Conservation (phyloP, 371 early-diverging fungal species). For the Mucor ambiguus region DNA sequence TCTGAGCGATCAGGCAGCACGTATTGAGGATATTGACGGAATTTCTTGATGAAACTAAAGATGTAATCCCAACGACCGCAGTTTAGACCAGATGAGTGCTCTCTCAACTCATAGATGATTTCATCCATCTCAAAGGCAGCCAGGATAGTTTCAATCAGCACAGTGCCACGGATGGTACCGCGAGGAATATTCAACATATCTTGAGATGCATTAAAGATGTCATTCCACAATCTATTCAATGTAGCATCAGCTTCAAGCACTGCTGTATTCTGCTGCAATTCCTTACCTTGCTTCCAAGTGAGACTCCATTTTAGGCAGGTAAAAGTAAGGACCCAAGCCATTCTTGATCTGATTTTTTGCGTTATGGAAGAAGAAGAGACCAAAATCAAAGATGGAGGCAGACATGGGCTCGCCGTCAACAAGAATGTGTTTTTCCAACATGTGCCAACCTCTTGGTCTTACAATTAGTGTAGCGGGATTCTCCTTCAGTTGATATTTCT, state of each 20-base stretch:
- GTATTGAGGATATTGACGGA: slow-evolving; percentile 83
- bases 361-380: slow-evolving; percentile 95
- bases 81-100: slow-evolving; percentile 96
- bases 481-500: slow-evolving; percentile 87
- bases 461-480: slow-evolving; percentile 88
- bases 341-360: slow-evolving; percentile 77
- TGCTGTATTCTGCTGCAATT: neutral
- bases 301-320: slow-evolving; percentile 96
- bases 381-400: slow-evolving; percentile 95
- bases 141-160: slow-evolving; percentile 95
- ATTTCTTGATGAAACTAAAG: slow-evolving; percentile 95
- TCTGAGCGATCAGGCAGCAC: slow-evolving; percentile 89
- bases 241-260: neutral
- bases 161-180: slow-evolving; percentile 95
- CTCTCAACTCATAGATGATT: slow-evolving; percentile 95
- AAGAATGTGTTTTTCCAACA: slow-evolving; percentile 93
- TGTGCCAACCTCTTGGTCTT: slow-evolving; percentile 97
- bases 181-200: slow-evolving; percentile 88
- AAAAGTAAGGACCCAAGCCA: slow-evolving; percentile 97
- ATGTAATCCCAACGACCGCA: slow-evolving; percentile 99
- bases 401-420: slow-evolving; percentile 91
- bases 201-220: slow-evolving; percentile 92
- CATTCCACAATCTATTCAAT: slow-evolving; percentile 85
- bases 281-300: slow-evolving; percentile 85
- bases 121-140: slow-evolving; percentile 98